phyloP scores from a whole-genome alignment of 2,329 filamentous ascomycete genomes.

The Podosphaera aphanis region DNA sequence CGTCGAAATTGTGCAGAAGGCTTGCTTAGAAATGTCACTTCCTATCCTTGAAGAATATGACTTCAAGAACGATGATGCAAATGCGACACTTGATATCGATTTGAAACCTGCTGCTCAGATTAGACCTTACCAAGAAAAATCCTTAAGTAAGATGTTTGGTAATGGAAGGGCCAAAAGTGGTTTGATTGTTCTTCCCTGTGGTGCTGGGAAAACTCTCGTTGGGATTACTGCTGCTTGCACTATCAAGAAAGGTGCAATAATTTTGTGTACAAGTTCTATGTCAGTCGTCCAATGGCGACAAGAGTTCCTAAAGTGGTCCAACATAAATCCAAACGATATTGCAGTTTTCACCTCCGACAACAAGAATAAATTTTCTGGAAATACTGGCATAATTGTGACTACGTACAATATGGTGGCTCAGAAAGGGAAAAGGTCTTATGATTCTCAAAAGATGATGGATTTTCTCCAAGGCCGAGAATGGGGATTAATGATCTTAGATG shows the following conservation, averaged over 20 bases:
- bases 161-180: conserved; percentile 93
- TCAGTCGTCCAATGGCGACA: conserved; percentile 91
- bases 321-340: conserved; percentile 81
- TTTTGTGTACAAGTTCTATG: conserved; percentile 93
- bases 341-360: conserved; percentile 86
- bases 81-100: conserved; percentile 83
- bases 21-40: conserved; percentile 65
- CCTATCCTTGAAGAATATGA: conserved; percentile 94
- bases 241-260: conserved; percentile 87
- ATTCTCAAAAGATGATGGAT: conserved; percentile 93
- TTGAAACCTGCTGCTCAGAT: conserved; percentile 75
- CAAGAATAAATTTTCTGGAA: conserved; percentile 65
- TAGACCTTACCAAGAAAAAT: conserved; percentile 88
- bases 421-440: conserved; percentile 64
- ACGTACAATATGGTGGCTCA: conserved; percentile 99
- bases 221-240: conserved; percentile 97
- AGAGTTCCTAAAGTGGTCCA: conserved; percentile 98
- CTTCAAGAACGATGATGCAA: conserved; percentile 73
- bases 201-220: conserved; percentile 88
- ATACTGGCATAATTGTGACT: conserved; percentile 87
- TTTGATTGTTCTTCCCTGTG: conserved; percentile 89
- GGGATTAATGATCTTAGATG: conserved; percentile 91
- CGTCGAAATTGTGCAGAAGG: conserved; percentile 71
- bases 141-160: conserved; percentile 96
- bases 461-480: conserved; percentile 77